Base-by-base conservation (phyloP, 192 early-diverging fungal genomes). In the Spizellomyces punctatus region DNA sequence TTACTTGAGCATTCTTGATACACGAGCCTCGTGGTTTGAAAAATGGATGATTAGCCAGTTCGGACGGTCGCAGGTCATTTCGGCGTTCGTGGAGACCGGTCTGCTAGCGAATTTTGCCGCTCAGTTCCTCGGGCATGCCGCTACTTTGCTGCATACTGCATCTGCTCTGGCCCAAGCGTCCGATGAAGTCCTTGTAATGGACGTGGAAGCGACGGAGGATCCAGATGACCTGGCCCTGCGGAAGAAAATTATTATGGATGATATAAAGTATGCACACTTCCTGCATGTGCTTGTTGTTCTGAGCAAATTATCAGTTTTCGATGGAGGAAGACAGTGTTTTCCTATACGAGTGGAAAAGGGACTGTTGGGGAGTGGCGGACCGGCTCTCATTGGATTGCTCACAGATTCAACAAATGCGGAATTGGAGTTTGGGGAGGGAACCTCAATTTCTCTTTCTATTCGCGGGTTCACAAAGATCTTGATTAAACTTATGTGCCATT, bases 31-130 rank as follows among this genome's bases (percentile, higher is more conserved):
- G 12, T 86, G 85, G 85, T 82, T 84, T 46, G 78, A 86, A 49
- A 86, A 84, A 55, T 86, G 85, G 85, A 84, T 77, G 73, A 52
- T 84, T 6, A 75, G 75, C 42, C 49, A 74, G 22, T 60, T 82
- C 49, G 85, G 85, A 8, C 36, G 81, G 46, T 50, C 69, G 5
- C 80, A 83, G 8, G 65, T 78, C 21, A 67, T 79, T 3, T 41
- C 61, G 6, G 22, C 74, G 16, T 52, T 86, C n/a, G 27, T 59
- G 41, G 61, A 73, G 21, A 43, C 46, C 6, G 79, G 74, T n/a
- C n/a, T 80, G n/a, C 55, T 76, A 1, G 14, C 19, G 6, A 73
- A 73, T 27, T 60, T 85, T 36, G 75, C 63, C 2, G 27, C 44
- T 6, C 16, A 55, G 10, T 82, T 80, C 58, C 42, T 82, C 43